A percentile compares a stretch with the other conserved stretches of the same genome.
phyloP scores from a whole-genome alignment of 164 flowering plant genomes.

The Magnolia kwangsiensis region DNA sequence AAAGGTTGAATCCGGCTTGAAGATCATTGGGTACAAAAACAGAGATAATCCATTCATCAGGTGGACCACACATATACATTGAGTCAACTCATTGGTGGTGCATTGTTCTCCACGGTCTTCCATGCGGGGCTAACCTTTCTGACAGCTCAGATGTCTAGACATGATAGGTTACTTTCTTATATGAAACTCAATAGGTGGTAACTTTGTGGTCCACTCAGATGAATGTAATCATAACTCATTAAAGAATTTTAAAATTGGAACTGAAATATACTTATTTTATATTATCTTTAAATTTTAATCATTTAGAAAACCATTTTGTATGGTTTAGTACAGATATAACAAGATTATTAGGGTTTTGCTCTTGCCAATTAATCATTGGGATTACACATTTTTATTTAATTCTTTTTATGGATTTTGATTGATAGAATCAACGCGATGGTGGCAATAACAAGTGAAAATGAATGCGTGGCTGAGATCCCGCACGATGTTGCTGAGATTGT shows the following conservation, averaged over 20 bases:
- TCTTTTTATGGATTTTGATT: background rate
- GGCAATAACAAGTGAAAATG: background rate
- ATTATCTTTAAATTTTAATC: background rate
- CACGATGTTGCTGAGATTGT: conserved; percentile 58
- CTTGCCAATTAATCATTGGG: background rate
- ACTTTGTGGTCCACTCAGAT: background rate
- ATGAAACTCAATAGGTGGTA: no score
- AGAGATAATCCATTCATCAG: no score
- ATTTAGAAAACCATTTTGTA: background rate
- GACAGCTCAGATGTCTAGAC: no score
- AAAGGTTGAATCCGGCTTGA: no score
- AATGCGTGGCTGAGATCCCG: background rate
- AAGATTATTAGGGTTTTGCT: no score
- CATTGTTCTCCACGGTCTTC: no score
- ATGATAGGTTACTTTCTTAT: no score
- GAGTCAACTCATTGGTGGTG: no score
- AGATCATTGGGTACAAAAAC: no score
- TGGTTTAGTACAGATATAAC: no score
- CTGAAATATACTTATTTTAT: background rate
- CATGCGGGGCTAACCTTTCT: no score
- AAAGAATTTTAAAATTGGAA: background rate
- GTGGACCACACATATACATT: no score
- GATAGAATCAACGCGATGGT: conserved; percentile 7
- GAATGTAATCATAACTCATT: background rate
- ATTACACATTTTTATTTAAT: background rate